Evolutionary conservation across 2,329 filamentous ascomycete species (phyloP).

Genomic region (Aureobasidium namibiae): DNA sequence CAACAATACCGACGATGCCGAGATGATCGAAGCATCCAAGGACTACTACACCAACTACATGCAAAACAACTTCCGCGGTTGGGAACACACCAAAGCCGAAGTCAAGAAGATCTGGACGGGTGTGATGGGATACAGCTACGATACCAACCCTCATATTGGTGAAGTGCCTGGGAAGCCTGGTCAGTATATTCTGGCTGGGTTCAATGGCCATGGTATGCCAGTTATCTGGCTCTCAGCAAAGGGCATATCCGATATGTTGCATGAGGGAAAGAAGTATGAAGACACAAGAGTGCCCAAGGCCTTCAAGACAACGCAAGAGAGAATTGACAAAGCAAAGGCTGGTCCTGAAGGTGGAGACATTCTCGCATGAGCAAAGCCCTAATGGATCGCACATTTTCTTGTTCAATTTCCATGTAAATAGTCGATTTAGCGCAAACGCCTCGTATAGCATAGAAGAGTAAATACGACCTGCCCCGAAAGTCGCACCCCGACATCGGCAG

Average conservation of each 20-base stretch:
- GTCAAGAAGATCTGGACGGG: constrained; percentile 36
- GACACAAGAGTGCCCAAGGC: constrained; percentile 15
- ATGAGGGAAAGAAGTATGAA: constrained; percentile 12
- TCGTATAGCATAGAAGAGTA: neutral
- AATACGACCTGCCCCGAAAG: neutral
- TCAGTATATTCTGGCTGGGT: constrained; percentile 42
- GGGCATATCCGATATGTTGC: constrained; percentile 35
- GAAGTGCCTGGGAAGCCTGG: constrained; percentile 32
- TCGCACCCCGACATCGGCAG: neutral
- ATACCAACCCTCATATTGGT: constrained; percentile 35
- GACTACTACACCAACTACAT: constrained; percentile 43
- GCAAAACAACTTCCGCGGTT: constrained; percentile 41
- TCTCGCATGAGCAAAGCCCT: neutral
- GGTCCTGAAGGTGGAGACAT: constrained; percentile 17
- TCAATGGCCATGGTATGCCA: constrained; percentile 46
- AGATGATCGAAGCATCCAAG: constrained; percentile 35
- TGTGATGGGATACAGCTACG: constrained; percentile 20
- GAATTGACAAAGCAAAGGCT: constrained; percentile 15
- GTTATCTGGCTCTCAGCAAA: constrained; percentile 35
- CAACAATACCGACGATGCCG: constrained; percentile 38
- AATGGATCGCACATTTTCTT: no score
- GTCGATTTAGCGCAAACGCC: neutral
- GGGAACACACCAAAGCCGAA: constrained; percentile 36
- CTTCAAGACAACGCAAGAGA: constrained; percentile 17
- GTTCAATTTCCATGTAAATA: no score